These are phyloP conservation scores for Maudiozyma barnettii DNA, from an alignment of 805 yeast genomes.

Conservation along the genomic window DNA sequence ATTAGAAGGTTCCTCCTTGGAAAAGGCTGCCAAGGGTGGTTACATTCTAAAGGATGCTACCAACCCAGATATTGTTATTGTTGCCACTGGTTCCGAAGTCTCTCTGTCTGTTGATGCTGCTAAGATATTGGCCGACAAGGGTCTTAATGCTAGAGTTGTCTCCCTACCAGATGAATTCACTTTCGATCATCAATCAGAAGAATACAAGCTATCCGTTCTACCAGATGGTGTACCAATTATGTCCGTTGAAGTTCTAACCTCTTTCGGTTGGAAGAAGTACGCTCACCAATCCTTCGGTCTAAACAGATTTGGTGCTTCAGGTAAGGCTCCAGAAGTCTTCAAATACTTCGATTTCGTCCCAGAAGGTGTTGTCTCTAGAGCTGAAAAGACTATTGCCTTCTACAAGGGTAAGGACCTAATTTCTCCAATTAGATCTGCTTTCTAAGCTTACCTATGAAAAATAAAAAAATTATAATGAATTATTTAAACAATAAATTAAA, in stretches of 20 bases:
- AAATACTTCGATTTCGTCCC: constrained; percentile 83
- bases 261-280: constrained; percentile 89
- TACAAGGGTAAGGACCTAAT: constrained; percentile 65
- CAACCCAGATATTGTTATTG: constrained; percentile 62
- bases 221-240: constrained; percentile 92
- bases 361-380: constrained; percentile 86
- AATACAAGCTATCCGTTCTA: constrained; percentile 75
- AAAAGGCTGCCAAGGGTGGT: constrained; percentile 93
- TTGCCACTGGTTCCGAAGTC: constrained; percentile 92
- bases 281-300: constrained; percentile 95
- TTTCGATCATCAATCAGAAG: constrained; percentile 73
- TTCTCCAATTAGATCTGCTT: constrained; percentile 73
- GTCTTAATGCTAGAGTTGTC: constrained; percentile 68
- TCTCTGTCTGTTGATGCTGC: constrained; percentile 73
- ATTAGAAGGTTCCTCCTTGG: constrained; percentile 83
- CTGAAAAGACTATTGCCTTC: constrained; percentile 65
- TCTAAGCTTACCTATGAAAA: constrained; percentile 2
- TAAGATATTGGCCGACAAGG: constrained; percentile 45
- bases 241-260: constrained; percentile 88
- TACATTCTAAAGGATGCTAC: constrained; percentile 57
- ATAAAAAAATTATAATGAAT: too few species aligned
- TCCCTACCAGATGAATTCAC: constrained; percentile 90
- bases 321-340: constrained; percentile 76
- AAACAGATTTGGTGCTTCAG: constrained; percentile 94
- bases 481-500: too few species aligned